Evolutionary conservation across 805 yeast species (phyloP).

Genomic region (Saccharomycopsis sp.): DNA sequence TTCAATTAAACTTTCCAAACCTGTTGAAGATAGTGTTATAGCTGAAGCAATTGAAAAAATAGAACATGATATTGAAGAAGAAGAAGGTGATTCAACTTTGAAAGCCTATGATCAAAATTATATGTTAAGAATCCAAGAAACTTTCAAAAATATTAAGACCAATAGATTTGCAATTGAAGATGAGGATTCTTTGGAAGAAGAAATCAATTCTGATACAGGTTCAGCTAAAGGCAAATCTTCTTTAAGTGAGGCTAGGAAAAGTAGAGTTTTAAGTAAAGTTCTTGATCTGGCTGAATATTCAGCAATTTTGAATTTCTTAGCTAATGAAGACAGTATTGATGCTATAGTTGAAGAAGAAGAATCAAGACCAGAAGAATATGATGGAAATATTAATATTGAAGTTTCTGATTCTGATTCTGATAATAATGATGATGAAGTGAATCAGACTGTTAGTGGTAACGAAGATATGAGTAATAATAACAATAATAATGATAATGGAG

Average conservation of each 20-base stretch:
- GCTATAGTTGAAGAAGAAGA: too few species aligned
- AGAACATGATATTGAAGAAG: conserved; percentile 24
- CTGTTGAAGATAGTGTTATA: conserved; percentile 29
- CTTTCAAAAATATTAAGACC: conserved; percentile 12
- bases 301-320: conserved; percentile 15
- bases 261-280: conserved; percentile 14
- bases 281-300: conserved; percentile 16
- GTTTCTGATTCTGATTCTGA: not conserved
- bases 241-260: conserved; percentile 2
- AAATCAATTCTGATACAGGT: too few species aligned
- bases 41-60: conserved; percentile 21
- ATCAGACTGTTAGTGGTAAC: not conserved
- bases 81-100: not conserved
- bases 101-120: conserved; percentile 1
- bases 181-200: not conserved
- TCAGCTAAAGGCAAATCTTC: not conserved
- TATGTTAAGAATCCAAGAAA: conserved; percentile 8
- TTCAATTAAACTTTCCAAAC: too few species aligned
- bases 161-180: not conserved
- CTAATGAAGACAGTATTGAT: conserved; percentile 5
- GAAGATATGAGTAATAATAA: too few species aligned
- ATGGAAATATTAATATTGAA: not conserved
- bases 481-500: not conserved
- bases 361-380: too few species aligned
- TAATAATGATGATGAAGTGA: not conserved